phyloP scores from a whole-genome alignment of 164 flowering plant species.

The Pachysandra terminalis region DNA sequence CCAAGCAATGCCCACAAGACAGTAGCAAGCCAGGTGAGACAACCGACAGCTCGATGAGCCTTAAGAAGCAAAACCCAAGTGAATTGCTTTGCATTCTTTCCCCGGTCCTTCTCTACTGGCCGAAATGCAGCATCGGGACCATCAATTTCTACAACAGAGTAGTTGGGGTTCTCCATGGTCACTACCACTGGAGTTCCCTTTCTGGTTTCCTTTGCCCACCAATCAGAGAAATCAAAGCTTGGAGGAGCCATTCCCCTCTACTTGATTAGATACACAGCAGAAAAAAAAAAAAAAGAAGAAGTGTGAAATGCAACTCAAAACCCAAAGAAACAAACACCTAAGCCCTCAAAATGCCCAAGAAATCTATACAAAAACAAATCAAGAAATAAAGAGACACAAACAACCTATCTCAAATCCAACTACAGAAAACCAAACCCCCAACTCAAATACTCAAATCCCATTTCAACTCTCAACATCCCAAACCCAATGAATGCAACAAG shows the following conservation, averaged over 20 bases:
- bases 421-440: constrained; percentile 14
- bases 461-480: constrained; percentile 15
- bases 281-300: neutral
- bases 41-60: constrained; percentile 74
- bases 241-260: constrained; percentile 57
- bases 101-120: constrained; percentile 63
- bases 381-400: constrained; percentile 18
- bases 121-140: constrained; percentile 59
- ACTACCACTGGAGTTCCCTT: constrained; percentile 77
- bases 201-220: constrained; percentile 49
- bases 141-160: constrained; percentile 64
- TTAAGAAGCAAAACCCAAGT: constrained; percentile 80
- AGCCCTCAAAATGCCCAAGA: constrained; percentile 11
- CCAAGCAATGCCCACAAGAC: constrained; percentile 66
- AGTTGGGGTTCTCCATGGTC: constrained; percentile 83
- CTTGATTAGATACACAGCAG: neutral
- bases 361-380: constrained; percentile 32
- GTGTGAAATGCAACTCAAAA: neutral
- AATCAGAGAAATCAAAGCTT: constrained; percentile 51
- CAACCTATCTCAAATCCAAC: constrained; percentile 22
- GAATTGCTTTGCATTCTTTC: constrained; percentile 76
- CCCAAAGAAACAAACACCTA: constrained; percentile 10
- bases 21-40: constrained; percentile 58
- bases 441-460: constrained; percentile 17
- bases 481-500: constrained; percentile 38